Conservation (phyloP, 805 yeast genomes). For the Suhomyces sp. region DNA sequence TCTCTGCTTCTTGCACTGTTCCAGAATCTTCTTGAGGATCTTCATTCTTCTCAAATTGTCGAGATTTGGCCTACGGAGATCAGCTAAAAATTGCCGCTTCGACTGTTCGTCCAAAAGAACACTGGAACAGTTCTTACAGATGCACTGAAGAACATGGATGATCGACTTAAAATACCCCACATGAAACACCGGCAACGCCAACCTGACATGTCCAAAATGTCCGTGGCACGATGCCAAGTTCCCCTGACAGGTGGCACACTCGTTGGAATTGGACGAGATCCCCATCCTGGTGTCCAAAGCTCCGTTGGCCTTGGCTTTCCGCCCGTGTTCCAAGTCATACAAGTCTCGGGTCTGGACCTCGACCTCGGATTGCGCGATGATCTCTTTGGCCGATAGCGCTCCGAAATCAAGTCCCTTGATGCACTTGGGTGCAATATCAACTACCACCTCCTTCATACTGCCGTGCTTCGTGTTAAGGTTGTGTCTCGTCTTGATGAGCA, state of each 20-base stretch:
- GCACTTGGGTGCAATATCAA: conserved; percentile 83
- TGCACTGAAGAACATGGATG: conserved; percentile 80
- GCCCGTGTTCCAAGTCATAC: conserved; percentile 85
- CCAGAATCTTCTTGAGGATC: conserved; percentile 74
- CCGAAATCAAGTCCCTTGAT: conserved; percentile 90
- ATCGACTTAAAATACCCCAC: conserved; percentile 95
- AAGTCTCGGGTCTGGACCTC: conserved; percentile 89
- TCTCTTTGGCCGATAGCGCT: conserved; percentile 88
- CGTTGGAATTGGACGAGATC: conserved; percentile 78
- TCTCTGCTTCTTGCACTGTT: conserved; percentile 94
- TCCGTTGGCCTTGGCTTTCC: conserved; percentile 78
- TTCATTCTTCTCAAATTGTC: conserved; percentile 93
- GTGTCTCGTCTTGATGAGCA: conserved; percentile 1
- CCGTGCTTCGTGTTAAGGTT: not conserved
- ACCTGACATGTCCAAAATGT: conserved; percentile 91
- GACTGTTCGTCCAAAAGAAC: conserved; percentile 70
- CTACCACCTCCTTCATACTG: conserved; percentile 48
- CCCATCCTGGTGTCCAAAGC: conserved; percentile 95
- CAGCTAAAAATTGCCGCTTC: conserved; percentile 67
- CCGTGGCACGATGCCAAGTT: conserved; percentile 94
- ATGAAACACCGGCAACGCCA: conserved; percentile 95
- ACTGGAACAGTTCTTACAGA: conserved; percentile 86
- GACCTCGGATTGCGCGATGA: conserved; percentile 89
- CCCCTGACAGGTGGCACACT: conserved; percentile 91
- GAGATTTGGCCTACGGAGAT: conserved; percentile 79